A percentile compares a stretch with the other conserved stretches of the same genome.
Conservation (phyloP, 345 rosid species). For the Hibiscus syriacus region DNA sequence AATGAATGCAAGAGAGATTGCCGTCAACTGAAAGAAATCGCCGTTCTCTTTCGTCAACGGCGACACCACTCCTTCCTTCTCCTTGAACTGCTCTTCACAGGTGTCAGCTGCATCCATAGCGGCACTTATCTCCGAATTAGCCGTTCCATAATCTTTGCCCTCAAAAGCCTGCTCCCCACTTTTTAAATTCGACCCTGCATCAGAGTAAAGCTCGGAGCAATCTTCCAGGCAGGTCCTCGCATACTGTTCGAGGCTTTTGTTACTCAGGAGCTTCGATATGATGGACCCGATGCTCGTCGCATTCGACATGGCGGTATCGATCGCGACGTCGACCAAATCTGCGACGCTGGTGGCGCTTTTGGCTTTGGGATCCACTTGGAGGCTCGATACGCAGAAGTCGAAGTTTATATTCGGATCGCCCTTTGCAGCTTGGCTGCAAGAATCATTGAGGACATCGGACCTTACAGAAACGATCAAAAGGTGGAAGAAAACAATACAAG, state of each 20-base stretch:
- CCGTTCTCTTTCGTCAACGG: conserved; percentile 23
- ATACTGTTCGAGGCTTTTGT: conserved; percentile 4
- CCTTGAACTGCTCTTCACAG: conserved; percentile 41
- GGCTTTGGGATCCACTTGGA: conserved; percentile 22
- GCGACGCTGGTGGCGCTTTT: conserved; percentile 18
- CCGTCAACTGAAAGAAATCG: conserved; percentile 25
- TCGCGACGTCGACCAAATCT: conserved; percentile 18
- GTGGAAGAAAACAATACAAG: not conserved
- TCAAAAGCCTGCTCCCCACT: conserved; percentile 12
- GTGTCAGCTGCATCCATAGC: conserved; percentile 33
- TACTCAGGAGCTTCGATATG: conserved; percentile 14
- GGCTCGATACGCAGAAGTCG: conserved; percentile 24
- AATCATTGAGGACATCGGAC: conserved; percentile 13
- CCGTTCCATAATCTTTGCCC: conserved; percentile 20
- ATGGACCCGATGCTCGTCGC: conserved; percentile 13
- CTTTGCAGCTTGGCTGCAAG: conserved; percentile 31
- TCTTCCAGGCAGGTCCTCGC: conserved; percentile 16
- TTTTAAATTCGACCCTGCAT: conserved; percentile 12
- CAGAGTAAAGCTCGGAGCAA: conserved; percentile 33
- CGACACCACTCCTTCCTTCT: conserved; percentile 11
- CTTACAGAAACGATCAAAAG: not conserved
- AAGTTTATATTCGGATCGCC: conserved; percentile 17
- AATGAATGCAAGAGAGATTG: conserved; percentile 33
- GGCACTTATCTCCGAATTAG: conserved; percentile 20
- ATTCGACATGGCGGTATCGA: conserved; percentile 13